Conservation (phyloP, 2,329 filamentous ascomycete genomes). For the Aspergillus pseudonomiae region DNA sequence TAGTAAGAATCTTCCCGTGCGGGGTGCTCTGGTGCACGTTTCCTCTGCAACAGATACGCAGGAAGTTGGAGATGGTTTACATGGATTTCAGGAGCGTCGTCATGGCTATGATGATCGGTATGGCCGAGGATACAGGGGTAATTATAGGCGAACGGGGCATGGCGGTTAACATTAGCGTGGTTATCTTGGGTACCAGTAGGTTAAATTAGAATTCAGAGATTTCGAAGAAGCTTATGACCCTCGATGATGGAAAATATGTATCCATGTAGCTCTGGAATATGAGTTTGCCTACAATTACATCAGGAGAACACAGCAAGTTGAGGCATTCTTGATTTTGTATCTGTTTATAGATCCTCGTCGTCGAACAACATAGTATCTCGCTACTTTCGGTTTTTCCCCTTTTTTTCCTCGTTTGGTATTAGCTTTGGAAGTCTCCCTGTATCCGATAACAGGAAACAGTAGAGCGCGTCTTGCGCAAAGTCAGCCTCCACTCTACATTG, state of each 20-base stretch:
- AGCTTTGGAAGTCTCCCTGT: not conserved
- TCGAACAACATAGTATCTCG: not conserved
- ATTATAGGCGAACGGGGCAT: not conserved
- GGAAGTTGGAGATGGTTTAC: not conserved
- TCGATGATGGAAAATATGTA: not conserved
- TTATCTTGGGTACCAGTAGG: not conserved
- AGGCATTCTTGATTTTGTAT: not conserved
- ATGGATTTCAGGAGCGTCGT: not conserved
- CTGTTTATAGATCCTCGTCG: not conserved
- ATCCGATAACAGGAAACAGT: not conserved
- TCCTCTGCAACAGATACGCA: not conserved
- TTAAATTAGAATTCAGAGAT: not conserved
- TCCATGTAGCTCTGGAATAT: not conserved
- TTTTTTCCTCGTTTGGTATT: not conserved
- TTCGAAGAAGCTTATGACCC: no score
- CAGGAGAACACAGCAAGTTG: not conserved
- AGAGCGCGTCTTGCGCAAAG: not conserved
- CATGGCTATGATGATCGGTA: not conserved
- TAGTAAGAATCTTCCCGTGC: not conserved
- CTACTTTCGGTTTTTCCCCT: not conserved
- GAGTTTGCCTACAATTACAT: not conserved
- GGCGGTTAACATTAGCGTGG: not conserved
- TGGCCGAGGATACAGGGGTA: not conserved
- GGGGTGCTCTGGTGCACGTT: not conserved
- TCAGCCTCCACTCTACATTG: not conserved